Base-by-base conservation (phyloP, 106 monocot genomes). In the Chionographis japonica region DNA sequence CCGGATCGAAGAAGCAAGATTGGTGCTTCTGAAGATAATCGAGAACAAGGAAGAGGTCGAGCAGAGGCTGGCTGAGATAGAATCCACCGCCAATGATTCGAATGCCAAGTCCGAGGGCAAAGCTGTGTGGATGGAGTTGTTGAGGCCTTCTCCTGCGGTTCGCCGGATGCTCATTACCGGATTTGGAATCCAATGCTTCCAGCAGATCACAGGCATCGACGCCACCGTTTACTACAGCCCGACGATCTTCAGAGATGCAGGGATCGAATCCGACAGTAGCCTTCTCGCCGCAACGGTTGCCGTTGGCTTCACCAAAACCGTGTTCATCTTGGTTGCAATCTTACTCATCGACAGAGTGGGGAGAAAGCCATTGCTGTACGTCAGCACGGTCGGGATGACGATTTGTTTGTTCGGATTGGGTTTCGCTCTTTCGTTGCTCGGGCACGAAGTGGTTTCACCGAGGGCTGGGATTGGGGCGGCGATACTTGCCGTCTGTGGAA, bases 191-290 rank as follows among this genome's bases (percentile, higher is more conserved):
- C 97, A 98, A 19, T 87, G 79, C 80, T 93, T 98, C 58, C 97
- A 98, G 70, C 97, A 98, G 61, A 81, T 98, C 27, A 87, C 90
- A 8, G 97, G 97, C 15, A 93, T 93, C 40, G 97, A 98, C 63
- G 97, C 97, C 6, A 81, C 86, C 4, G 97, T 98, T 3, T 98
- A 98, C 65, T 98, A 98, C 50, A 98, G 97, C 49, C 97, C 97
- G 4, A 87, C 89, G 2, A 98, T 98, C 66, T 90, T 98, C 46
- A 71, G 74, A 37, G 81, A 83, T 61, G 97, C 97, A 20, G 97
- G 97, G n/a, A 87, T 98, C 58, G 35, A 71, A 38, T 79, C 87
- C 19, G 83, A 90, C 15, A 71, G 54, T 1, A 39, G 62, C 13
- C 70, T 92, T 78, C 89, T 98, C 40, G 93, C 72, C 27, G 92